These are phyloP conservation scores for Phialophora tarda DNA, from an alignment of 2,329 filamentous ascomycete genomes.

Conservation along the genomic window DNA sequence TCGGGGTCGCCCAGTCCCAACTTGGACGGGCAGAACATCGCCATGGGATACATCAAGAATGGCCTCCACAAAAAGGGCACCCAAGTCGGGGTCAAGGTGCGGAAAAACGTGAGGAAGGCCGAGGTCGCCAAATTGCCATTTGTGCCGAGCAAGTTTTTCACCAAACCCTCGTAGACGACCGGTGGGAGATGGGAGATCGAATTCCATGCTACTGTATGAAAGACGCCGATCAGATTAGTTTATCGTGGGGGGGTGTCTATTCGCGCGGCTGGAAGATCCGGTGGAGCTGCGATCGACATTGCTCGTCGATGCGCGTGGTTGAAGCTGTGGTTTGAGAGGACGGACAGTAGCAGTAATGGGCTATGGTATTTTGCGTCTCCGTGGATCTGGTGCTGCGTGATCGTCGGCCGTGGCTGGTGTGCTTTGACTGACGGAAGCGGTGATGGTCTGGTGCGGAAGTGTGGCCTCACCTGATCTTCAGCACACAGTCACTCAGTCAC, in stretches of 20 bases:
- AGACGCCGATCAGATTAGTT: background rate
- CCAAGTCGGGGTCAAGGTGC: conserved; percentile 75
- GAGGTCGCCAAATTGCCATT: conserved; percentile 89
- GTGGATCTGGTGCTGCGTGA: conserved; percentile 6
- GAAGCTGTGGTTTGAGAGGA: background rate
- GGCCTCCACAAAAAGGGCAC: conserved; percentile 84
- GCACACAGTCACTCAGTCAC: too few species aligned
- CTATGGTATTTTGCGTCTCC: background rate
- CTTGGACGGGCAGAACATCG: conserved; percentile 81
- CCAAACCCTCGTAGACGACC: conserved; percentile 33
- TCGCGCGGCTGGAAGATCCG: background rate
- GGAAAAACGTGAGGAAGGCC: conserved; percentile 76
- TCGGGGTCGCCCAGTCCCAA: conserved; percentile 89
- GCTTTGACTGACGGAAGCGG: background rate
- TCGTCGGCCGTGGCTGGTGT: conserved; percentile 6
- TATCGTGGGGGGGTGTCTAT: background rate
- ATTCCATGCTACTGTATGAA: background rate
- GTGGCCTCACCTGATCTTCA: conserved; percentile 9
- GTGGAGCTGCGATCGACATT: background rate
- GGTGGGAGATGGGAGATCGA: background rate
- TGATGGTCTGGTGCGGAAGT: conserved; percentile 12
- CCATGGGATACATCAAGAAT: conserved; percentile 89
- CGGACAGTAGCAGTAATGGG: background rate
- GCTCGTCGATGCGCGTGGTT: background rate
- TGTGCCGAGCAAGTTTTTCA: conserved; percentile 77